phyloP scores from a whole-genome alignment of 106 monocot species.

The Alisma plantagoaquatica region DNA sequence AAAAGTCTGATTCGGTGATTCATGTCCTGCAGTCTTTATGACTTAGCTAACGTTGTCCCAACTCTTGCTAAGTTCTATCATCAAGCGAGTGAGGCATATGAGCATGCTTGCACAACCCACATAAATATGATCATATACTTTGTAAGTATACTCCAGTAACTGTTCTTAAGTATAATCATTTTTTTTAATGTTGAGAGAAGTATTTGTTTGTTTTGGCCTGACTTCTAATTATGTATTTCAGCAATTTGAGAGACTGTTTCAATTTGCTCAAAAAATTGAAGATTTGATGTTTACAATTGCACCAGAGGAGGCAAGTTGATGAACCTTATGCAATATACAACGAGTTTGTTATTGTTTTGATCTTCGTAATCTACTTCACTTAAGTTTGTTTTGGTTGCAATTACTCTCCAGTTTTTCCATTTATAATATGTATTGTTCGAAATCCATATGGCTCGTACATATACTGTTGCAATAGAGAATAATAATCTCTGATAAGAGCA shows the following conservation, averaged over 20 bases:
- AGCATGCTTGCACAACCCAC: conserved; percentile 88
- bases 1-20: not conserved
- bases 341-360: no score
- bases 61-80: conserved; percentile 96
- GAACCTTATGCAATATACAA: no score
- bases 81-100: conserved; percentile 96
- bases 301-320: conserved; percentile 78
- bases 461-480: no score
- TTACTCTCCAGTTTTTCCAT: no score
- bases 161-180: no score
- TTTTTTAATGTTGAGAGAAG: no score
- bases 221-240: conserved; percentile 17
- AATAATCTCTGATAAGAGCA: no score
- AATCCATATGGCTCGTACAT: no score
- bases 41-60: conserved; percentile 93
- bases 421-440: no score
- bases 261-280: conserved; percentile 82
- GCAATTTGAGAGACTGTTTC: conserved; percentile 97
- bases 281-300: conserved; percentile 83
- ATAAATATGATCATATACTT: conserved; percentile 71
- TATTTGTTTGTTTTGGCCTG: no score
- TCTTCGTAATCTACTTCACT: no score
- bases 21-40: conserved; percentile 78
- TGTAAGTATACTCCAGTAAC: conserved; percentile 30
- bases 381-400: no score